Conservation (phyloP, 306 rosid species). For the Macrotyloma uniflorum region DNA sequence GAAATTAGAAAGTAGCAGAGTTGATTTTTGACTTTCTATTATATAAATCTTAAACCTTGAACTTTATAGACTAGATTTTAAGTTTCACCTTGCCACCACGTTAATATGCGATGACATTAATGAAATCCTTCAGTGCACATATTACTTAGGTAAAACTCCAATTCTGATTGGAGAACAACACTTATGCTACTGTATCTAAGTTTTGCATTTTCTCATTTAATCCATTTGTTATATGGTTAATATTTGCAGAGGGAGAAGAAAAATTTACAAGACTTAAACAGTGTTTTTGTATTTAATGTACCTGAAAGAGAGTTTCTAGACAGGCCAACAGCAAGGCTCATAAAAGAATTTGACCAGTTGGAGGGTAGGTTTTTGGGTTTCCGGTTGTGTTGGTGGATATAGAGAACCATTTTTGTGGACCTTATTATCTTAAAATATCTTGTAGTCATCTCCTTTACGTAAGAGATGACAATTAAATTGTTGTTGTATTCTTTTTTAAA, state of each 20-base stretch:
- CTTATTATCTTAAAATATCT: constrained; percentile 5
- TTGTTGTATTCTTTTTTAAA: background rate
- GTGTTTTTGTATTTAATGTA: constrained; percentile 74
- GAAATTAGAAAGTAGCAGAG: background rate
- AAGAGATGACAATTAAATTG: background rate
- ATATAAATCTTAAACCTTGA: too few relatives aligned
- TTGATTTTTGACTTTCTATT: background rate
- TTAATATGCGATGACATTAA: background rate
- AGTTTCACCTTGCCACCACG: background rate
- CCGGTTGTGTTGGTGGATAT: background rate
- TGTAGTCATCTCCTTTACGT: background rate
- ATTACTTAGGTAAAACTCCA: background rate
- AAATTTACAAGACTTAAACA: constrained; percentile 77
- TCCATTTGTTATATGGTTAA: background rate
- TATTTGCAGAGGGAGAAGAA: constrained; percentile 77
- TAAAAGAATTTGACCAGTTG: constrained; percentile 67
- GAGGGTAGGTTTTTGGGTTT: constrained; percentile 57
- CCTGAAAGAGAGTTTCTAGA: constrained; percentile 79
- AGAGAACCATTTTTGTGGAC: constrained; percentile 14
- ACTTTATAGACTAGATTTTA: too few relatives aligned
- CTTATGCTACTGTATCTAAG: background rate
- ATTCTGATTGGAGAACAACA: background rate
- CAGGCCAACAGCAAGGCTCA: constrained; percentile 87
- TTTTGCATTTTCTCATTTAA: background rate
- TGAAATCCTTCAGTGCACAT: too few relatives aligned